phyloP scores from a whole-genome alignment of 2,329 filamentous ascomycete genomes.

The Emergomyces orientalis region DNA sequence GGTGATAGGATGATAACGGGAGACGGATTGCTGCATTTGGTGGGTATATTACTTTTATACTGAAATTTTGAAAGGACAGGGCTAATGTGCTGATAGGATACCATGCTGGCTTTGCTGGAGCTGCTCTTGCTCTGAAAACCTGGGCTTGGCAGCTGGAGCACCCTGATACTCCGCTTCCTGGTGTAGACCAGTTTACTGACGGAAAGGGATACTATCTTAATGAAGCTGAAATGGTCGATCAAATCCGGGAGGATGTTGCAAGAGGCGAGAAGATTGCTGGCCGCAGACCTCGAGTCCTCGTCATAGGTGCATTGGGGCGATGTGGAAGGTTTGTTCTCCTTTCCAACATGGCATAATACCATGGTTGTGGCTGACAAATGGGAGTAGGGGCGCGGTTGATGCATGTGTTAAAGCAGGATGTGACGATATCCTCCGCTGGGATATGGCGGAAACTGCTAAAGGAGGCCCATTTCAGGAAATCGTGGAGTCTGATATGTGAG shows the following conservation, averaged over 20 bases:
- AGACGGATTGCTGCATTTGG: conserved; percentile 18
- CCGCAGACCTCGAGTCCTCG: conserved; percentile 61
- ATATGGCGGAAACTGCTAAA: conserved; percentile 68
- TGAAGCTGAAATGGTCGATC: conserved; percentile 60
- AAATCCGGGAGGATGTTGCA: conserved; percentile 63
- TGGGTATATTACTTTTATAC: conserved; percentile 4
- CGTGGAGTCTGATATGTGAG: conserved; percentile 48
- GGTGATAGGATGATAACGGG: conserved; percentile 15
- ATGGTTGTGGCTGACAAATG: background rate
- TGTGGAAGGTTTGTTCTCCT: conserved; percentile 15
- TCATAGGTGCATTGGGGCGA: conserved; percentile 61
- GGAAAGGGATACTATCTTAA: conserved; percentile 44
- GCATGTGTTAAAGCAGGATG: conserved; percentile 67
- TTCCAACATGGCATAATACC: background rate
- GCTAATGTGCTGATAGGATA: conserved; percentile 39
- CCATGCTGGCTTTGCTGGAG: conserved; percentile 62
- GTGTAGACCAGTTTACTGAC: conserved; percentile 48
- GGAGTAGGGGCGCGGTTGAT: conserved; percentile 70
- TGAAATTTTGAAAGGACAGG: background rate
- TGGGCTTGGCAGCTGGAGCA: conserved; percentile 77
- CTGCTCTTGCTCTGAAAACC: conserved; percentile 64
- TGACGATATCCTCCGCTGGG: conserved; percentile 58
- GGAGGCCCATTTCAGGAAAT: conserved; percentile 75
- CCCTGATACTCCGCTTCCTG: conserved; percentile 56
- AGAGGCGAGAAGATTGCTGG: conserved; percentile 58